These are phyloP conservation scores for Leishmania tropica DNA, from an alignment of 208 protist genomes.

Conservation along the genomic window DNA sequence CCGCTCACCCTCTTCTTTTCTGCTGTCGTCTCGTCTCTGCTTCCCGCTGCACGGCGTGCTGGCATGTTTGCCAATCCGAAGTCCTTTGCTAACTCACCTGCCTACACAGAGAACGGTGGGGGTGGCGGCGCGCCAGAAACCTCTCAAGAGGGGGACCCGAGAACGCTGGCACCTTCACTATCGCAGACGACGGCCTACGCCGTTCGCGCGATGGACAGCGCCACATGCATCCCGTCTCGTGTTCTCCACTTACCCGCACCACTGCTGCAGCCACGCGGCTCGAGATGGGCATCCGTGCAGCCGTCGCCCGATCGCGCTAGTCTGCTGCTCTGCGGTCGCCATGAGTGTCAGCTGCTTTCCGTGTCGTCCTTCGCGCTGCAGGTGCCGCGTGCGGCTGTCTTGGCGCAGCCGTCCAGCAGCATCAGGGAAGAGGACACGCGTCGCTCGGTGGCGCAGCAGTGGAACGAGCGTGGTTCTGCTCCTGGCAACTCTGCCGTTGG, in stretches of 20 bases:
- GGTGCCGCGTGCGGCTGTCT: not conserved
- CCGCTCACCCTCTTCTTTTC: not conserved
- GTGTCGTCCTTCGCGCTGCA: constrained; percentile 5
- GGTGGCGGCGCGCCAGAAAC: not conserved
- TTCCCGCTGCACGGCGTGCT: not conserved
- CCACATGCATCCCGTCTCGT: constrained; percentile 21
- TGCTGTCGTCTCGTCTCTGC: not conserved
- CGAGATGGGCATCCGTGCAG: constrained; percentile 21
- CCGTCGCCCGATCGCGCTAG: constrained; percentile 22
- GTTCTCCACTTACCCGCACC: constrained; percentile 18
- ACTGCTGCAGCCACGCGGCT: constrained; percentile 1
- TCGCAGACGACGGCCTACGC: not conserved
- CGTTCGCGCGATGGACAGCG: constrained; percentile 1
- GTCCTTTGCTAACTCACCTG: not conserved
- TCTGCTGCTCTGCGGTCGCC: constrained; percentile 28
- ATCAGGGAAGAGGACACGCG: not conserved
- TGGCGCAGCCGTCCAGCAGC: not conserved
- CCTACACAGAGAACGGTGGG: not conserved
- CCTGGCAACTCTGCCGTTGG: not conserved
- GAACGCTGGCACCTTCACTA: not conserved
- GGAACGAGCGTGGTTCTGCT: not conserved
- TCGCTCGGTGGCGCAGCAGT: not conserved
- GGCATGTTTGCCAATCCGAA: not conserved
- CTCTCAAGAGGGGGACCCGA: not conserved
- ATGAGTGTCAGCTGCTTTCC: constrained; percentile 28